Conservation (phyloP, 345 rosid genomes). For the Ceriops zippeliana region DNA sequence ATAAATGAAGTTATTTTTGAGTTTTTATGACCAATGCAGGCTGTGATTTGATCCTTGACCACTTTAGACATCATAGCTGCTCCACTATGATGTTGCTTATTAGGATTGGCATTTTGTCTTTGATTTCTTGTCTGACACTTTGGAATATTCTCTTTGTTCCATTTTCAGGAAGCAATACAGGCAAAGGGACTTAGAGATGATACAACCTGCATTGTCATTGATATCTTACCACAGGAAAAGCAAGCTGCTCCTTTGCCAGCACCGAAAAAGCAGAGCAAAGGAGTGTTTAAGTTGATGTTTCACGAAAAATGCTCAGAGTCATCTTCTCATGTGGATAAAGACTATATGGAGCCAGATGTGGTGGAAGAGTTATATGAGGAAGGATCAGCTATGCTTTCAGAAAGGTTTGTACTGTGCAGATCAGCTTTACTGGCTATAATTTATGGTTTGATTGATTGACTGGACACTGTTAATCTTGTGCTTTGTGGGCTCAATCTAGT, state of each 20-base stretch:
- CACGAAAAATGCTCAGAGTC: constrained; percentile 69
- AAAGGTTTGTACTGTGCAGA: constrained; percentile 59
- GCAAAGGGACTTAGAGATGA: constrained; percentile 93
- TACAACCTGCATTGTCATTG: constrained; percentile 96
- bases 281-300: constrained; percentile 84
- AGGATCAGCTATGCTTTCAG: constrained; percentile 97
- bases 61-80: not conserved
- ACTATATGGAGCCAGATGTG: constrained; percentile 68
- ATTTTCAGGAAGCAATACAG: constrained; percentile 76
- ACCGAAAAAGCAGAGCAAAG: constrained; percentile 72
- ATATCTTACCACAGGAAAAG: constrained; percentile 78
- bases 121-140: not conserved
- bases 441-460: not conserved
- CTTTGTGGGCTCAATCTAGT: not conserved
- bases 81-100: not conserved
- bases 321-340: constrained; percentile 63
- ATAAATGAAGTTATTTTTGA: not conserved
- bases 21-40: not conserved
- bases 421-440: constrained; percentile 13
- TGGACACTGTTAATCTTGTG: not conserved
- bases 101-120: not conserved
- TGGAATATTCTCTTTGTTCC: constrained; percentile 14
- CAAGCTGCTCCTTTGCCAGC: constrained; percentile 62
- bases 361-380: constrained; percentile 93
- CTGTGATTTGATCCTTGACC: not conserved